Percentiles rank a stretch among this genome's conserved stretches.
Evolutionary conservation across 106 monocot genomes (phyloP).

Genomic region (Iris macrosiphon): DNA sequence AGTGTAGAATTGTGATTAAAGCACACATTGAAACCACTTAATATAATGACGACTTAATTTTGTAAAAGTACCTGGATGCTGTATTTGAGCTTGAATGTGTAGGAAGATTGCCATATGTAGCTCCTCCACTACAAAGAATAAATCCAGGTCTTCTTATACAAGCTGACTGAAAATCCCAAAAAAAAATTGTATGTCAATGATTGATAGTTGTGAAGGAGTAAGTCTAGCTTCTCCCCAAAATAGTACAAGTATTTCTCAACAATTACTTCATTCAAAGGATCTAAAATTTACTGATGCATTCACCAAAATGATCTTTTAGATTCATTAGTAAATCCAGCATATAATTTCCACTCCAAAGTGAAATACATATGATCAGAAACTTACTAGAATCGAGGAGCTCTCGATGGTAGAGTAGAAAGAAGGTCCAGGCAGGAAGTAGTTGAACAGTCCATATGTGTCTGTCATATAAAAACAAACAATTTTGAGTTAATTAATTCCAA

Average conservation of each 20-base stretch:
- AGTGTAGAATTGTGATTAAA: no score
- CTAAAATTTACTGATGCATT: no score
- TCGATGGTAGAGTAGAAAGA: constrained; percentile 82
- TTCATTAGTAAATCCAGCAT: no score
- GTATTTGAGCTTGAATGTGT: constrained; percentile 47
- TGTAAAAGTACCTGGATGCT: constrained; percentile 59
- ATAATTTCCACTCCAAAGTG: no score
- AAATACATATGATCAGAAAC: no score
- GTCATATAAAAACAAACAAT: constrained; percentile 19
- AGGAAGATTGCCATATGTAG: constrained; percentile 84
- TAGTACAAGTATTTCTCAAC: not conserved
- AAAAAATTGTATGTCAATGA: constrained; percentile 4
- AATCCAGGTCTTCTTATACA: constrained; percentile 86
- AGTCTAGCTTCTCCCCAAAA: not conserved
- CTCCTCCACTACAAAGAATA: constrained; percentile 86
- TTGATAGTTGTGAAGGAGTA: not conserved
- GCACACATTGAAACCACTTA: no score
- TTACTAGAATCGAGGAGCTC: constrained; percentile 72
- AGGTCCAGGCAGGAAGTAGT: constrained; percentile 72
- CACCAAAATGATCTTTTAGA: no score
- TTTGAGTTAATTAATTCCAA: not conserved
- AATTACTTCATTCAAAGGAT: not conserved
- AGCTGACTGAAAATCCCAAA: constrained; percentile 45
- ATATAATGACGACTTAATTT: no score
- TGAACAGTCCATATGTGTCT: constrained; percentile 89